Percentiles rank a stretch among this genome's conserved stretches.
These are phyloP conservation scores for Monosporascus cannonballus DNA, from an alignment of 2,329 filamentous ascomycete species.

Conservation along the genomic window DNA sequence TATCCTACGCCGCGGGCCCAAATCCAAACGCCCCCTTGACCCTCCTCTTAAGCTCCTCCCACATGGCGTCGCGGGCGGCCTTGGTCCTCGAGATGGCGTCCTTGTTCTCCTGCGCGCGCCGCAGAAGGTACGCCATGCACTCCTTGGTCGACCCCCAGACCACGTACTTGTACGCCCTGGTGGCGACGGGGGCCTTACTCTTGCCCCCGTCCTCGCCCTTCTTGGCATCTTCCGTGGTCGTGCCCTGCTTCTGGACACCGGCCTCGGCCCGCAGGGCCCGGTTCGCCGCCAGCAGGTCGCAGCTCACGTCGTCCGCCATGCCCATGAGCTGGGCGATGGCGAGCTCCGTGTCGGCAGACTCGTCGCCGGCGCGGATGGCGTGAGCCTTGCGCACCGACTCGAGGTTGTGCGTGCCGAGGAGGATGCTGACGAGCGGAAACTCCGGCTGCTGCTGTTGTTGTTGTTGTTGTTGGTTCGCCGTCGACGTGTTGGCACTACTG, in stretches of 20 bases:
- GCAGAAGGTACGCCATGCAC: slow-evolving; percentile 78
- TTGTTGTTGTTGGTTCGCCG: slow-evolving; percentile 26
- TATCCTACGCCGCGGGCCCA: slow-evolving; percentile 1
- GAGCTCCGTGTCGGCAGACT: slow-evolving; percentile 35
- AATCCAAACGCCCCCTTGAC: slow-evolving; percentile 34
- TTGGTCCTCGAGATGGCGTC: slow-evolving; percentile 61
- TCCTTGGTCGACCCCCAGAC: slow-evolving; percentile 68
- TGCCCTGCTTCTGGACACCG: neutral
- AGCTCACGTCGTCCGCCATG: slow-evolving; percentile 91
- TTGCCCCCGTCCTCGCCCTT: slow-evolving; percentile 5
- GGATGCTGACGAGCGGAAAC: slow-evolving; percentile 56
- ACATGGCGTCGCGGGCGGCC: slow-evolving; percentile 57
- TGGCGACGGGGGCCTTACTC: slow-evolving; percentile 7
- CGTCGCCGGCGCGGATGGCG: slow-evolving; percentile 40
- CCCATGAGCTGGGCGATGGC: slow-evolving; percentile 80
- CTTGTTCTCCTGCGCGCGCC: slow-evolving; percentile 68
- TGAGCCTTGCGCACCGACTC: slow-evolving; percentile 58
- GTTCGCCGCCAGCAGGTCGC: slow-evolving; percentile 40
- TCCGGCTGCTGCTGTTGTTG: slow-evolving; percentile 24
- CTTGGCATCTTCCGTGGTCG: slow-evolving; percentile 2
- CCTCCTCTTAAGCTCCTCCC: slow-evolving; percentile 53
- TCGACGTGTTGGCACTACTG: too few species aligned
- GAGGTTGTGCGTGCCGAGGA: slow-evolving; percentile 80
- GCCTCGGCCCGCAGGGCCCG: neutral
- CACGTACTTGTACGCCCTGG: slow-evolving; percentile 58